Conservation (phyloP, 2,329 filamentous ascomycete genomes). For the Diaporthe citrichinensis region DNA sequence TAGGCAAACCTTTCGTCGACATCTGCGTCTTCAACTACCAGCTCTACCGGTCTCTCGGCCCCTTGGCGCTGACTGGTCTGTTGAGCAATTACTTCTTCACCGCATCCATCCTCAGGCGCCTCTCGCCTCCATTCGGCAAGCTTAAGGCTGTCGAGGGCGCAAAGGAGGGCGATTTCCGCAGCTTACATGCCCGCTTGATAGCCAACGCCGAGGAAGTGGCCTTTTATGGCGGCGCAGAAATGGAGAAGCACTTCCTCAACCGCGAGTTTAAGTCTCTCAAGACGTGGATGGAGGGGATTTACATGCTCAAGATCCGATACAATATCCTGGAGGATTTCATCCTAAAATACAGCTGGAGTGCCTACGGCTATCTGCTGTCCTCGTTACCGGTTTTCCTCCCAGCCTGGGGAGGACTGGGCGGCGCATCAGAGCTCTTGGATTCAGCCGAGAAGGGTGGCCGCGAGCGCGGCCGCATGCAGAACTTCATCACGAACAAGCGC, state of each 20-base stretch:
- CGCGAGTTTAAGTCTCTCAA: slow-evolving; percentile 93
- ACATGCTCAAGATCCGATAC: slow-evolving; percentile 97
- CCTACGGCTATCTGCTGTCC: slow-evolving; percentile 94
- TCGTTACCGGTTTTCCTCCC: slow-evolving; percentile 95
- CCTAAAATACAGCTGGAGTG: slow-evolving; percentile 98
- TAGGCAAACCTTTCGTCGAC: slow-evolving; percentile 98
- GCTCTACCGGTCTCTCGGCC: slow-evolving; percentile 90
- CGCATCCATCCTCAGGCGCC: slow-evolving; percentile 86
- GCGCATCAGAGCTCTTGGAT: slow-evolving; percentile 75
- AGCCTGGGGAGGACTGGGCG: slow-evolving; percentile 89
- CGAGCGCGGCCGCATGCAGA: slow-evolving; percentile 92
- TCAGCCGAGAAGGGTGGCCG: slow-evolving; percentile 64
- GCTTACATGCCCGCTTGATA: slow-evolving; percentile 90
- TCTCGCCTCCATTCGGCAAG: slow-evolving; percentile 97
- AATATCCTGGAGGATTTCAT: slow-evolving; percentile 99
- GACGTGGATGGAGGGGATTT: slow-evolving; percentile 98
- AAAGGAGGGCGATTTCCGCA: slow-evolving; percentile 95
- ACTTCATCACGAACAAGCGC: slow-evolving; percentile 99
- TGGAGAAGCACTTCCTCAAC: slow-evolving; percentile 93
- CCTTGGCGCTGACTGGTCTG: slow-evolving; percentile 86
- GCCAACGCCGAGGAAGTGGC: slow-evolving; percentile 98
- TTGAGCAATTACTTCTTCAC: slow-evolving; percentile 95
- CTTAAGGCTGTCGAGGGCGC: slow-evolving; percentile 96
- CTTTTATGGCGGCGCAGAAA: slow-evolving; percentile 95
- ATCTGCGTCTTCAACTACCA: slow-evolving; percentile 98